Conservation (phyloP, 768 basidiomycete genomes). For the Tricholoma sp. region DNA sequence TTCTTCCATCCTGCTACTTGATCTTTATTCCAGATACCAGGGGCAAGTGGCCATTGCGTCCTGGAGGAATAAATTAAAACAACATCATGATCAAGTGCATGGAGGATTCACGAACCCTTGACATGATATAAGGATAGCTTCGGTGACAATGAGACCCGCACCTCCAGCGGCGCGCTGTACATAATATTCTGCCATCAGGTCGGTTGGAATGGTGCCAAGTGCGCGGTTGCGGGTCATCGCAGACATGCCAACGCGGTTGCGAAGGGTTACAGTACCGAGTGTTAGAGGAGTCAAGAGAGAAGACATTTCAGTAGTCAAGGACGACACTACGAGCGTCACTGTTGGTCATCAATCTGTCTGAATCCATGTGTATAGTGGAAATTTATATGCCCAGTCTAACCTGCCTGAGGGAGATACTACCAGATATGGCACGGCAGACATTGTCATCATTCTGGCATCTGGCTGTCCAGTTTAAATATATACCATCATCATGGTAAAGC, state of each 20-base stretch:
- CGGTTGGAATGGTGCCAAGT: conserved; percentile 27
- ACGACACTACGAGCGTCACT: background rate
- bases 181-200: conserved; percentile 32
- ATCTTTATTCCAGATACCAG: conserved; percentile 42
- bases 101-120: conserved; percentile 31
- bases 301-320: background rate
- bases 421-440: too few species aligned
- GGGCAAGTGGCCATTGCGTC: conserved; percentile 38
- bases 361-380: too few species aligned
- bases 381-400: too few species aligned
- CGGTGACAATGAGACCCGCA: conserved; percentile 30
- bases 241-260: conserved; percentile 30
- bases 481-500: too few species aligned
- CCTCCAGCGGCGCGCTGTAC: conserved; percentile 30
- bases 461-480: too few species aligned
- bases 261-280: conserved; percentile 25
- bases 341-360: too few species aligned
- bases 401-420: too few species aligned
- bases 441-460: too few species aligned
- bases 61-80: conserved; percentile 17
- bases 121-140: conserved; percentile 33
- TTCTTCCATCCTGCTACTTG: conserved; percentile 42
- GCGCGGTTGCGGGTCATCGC: conserved; percentile 32
- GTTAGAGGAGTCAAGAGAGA: conserved; percentile 24
- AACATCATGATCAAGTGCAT: background rate